Conservation (phyloP, 2,329 filamentous ascomycete genomes). For the Alternaria consortialis region DNA sequence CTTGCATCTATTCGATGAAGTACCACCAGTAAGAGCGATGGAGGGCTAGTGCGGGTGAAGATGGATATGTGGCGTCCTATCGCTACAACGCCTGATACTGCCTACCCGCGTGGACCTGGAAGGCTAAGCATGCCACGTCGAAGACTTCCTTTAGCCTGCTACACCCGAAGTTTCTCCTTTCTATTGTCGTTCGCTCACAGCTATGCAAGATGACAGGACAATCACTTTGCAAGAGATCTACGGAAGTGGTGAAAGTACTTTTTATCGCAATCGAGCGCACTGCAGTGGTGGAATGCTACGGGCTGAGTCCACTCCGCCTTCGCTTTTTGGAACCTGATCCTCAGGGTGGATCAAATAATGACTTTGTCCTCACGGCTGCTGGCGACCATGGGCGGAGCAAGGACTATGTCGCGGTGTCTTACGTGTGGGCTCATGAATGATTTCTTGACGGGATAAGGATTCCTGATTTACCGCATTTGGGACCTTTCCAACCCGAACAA, state of each 20-base stretch:
- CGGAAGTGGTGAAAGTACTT: neutral
- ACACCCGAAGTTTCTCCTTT: accelerated
- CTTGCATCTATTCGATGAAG: neutral
- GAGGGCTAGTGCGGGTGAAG: neutral
- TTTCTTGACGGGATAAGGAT: neutral
- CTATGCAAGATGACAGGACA: neutral
- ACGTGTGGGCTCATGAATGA: neutral
- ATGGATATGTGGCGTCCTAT: neutral
- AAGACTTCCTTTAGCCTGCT: neutral
- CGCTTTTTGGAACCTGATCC: neutral
- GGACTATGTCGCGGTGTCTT: neutral
- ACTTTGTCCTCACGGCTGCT: neutral
- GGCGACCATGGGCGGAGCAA: neutral
- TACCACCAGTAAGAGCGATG: neutral
- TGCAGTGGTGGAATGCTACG: neutral
- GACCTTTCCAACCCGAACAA: accelerated
- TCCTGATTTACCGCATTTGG: neutral
- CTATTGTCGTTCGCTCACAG: accelerated
- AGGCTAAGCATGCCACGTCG: neutral
- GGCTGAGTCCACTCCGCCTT: neutral
- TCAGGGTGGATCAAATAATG: accelerated
- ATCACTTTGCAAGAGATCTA: neutral
- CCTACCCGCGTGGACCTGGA: neutral
- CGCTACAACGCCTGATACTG: neutral
- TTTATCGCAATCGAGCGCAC: neutral